phyloP scores from a whole-genome alignment of 306 rosid genomes.

The Begonia masoniana region DNA sequence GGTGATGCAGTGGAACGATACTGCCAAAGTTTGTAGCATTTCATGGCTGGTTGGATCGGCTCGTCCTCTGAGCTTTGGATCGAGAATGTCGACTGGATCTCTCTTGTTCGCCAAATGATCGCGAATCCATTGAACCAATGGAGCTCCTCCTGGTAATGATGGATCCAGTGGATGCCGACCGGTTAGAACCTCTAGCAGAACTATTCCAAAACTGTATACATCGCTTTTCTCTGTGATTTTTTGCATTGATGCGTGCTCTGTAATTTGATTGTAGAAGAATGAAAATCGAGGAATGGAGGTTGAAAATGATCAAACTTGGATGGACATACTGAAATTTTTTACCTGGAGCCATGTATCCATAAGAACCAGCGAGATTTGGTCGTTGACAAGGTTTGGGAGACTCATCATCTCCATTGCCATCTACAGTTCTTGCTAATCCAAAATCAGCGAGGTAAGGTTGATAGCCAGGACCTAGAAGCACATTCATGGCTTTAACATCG shows the following conservation, averaged over 20 bases:
- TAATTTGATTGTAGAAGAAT: neutral
- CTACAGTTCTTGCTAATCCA: constrained; percentile 67
- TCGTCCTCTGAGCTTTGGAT: constrained; percentile 63
- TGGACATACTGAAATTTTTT: constrained; percentile 1
- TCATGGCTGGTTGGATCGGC: constrained; percentile 68
- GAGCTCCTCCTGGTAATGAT: constrained; percentile 58
- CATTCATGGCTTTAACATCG: constrained; percentile 67
- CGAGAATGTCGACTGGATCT: constrained; percentile 61
- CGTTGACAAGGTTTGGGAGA: constrained; percentile 41
- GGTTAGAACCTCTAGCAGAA: constrained; percentile 69
- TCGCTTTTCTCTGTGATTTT: constrained; percentile 74
- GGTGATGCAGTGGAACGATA: constrained; percentile 63
- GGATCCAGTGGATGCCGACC: constrained; percentile 77
- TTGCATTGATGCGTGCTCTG: constrained; percentile 76
- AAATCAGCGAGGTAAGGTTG: constrained; percentile 83
- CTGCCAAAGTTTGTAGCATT: constrained; percentile 75
- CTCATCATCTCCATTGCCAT: constrained; percentile 30
- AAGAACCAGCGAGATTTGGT: constrained; percentile 54
- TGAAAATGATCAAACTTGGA: neutral
- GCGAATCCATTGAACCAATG: constrained; percentile 69
- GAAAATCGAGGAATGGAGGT: neutral
- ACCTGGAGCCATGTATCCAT: constrained; percentile 96
- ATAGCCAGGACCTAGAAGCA: constrained; percentile 48
- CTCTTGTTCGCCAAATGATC: constrained; percentile 60
- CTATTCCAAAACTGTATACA: constrained; percentile 83